Conservation (phyloP, 2,329 filamentous ascomycete genomes). For the Pezicula carpinea region DNA sequence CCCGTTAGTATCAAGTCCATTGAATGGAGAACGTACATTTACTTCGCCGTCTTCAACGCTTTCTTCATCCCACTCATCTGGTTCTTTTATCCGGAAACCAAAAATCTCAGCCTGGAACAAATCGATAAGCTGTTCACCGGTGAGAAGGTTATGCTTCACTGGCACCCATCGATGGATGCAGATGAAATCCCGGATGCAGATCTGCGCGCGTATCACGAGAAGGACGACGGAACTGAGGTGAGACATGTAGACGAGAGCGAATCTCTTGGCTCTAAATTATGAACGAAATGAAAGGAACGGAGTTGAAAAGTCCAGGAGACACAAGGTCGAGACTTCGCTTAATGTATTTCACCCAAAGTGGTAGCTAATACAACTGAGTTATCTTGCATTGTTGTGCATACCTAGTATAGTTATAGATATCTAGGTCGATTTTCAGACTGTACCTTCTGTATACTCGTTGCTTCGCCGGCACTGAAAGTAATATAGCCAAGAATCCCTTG, state of each 20-base stretch:
- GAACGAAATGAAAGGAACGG: neutral
- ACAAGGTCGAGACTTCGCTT: too few species aligned
- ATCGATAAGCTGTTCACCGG: conserved; percentile 15
- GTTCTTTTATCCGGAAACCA: conserved; percentile 19
- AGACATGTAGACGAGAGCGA: neutral
- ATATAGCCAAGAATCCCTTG: too few species aligned
- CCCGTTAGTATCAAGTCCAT: conserved; percentile 28
- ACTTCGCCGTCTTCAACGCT: conserved; percentile 53
- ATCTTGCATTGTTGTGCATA: too few species aligned
- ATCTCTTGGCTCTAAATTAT: neutral
- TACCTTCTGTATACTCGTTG: too few species aligned
- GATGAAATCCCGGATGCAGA: neutral
- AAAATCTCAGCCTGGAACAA: conserved; percentile 17
- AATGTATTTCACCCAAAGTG: too few species aligned
- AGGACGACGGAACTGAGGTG: neutral
- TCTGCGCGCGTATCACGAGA: neutral
- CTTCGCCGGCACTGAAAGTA: too few species aligned
- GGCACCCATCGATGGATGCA: conserved; percentile 21
- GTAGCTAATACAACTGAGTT: too few species aligned
- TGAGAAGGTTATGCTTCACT: conserved; percentile 23
- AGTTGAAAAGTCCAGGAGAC: too few species aligned
- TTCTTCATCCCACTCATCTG: conserved; percentile 15
- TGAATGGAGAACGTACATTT: conserved; percentile 34
- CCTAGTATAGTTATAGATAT: too few species aligned
- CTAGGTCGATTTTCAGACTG: too few species aligned